phyloP scores from a whole-genome alignment of 2,329 filamentous ascomycete genomes.

The Penicillium sp. region DNA sequence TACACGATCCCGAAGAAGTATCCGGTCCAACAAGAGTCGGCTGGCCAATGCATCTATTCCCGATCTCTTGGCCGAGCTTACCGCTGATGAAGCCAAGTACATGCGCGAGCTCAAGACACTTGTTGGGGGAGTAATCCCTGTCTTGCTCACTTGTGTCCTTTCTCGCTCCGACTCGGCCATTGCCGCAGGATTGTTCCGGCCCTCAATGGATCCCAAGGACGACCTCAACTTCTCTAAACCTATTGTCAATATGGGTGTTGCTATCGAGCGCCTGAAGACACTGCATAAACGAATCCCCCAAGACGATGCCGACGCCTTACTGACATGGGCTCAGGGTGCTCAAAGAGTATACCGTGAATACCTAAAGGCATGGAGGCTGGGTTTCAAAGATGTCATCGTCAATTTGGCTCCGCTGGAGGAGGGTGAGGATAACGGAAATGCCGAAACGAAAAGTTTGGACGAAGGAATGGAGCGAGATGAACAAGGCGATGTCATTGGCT shows the following conservation, averaged over 20 bases:
- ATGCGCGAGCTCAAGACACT: constrained; percentile 87
- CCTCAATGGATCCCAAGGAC: constrained; percentile 54
- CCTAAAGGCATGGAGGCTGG: constrained; percentile 83
- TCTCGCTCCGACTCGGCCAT: constrained; percentile 67
- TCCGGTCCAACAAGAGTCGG: constrained; percentile 70
- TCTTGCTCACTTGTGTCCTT: constrained; percentile 81
- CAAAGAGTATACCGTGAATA: constrained; percentile 83
- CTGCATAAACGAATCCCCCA: constrained; percentile 79
- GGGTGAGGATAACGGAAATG: constrained; percentile 52
- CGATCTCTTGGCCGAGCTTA: constrained; percentile 78
- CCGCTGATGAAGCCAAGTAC: constrained; percentile 83
- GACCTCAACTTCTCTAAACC: constrained; percentile 73
- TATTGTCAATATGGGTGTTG: constrained; percentile 91
- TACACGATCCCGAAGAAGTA: constrained; percentile 74
- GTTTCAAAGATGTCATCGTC: constrained; percentile 92
- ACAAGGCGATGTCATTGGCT: constrained; percentile 64
- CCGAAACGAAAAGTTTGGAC: constrained; percentile 53
- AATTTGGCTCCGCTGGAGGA: constrained; percentile 80
- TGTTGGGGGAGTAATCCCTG: constrained; percentile 92
- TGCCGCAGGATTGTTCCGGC: constrained; percentile 67
- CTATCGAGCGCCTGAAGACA: constrained; percentile 78
- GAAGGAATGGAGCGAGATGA: constrained; percentile 60
- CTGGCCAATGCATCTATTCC: constrained; percentile 68
- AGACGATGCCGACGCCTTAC: constrained; percentile 68
- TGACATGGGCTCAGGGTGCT: constrained; percentile 78